Conservation (phyloP, 805 yeast genomes). For the Candida silvicultrix region DNA sequence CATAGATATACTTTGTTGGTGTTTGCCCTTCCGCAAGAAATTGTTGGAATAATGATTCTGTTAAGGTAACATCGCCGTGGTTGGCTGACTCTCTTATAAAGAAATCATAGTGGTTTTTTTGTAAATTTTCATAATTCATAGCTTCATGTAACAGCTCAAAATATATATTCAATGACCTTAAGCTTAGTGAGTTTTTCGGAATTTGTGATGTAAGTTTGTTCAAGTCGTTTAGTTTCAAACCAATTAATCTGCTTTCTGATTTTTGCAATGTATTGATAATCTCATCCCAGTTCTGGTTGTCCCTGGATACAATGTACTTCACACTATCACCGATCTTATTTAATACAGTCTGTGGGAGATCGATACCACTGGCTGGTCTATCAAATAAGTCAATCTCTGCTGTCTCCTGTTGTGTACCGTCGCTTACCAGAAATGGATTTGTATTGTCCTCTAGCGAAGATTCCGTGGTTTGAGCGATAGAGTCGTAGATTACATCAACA, state of each 20-base stretch:
- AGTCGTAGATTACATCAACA: neutral
- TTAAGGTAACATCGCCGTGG: slow-evolving; percentile 18
- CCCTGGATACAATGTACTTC: slow-evolving; percentile 31
- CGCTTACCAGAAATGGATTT: neutral
- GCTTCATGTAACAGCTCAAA: neutral
- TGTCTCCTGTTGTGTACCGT: neutral
- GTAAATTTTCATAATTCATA: neutral
- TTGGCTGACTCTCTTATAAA: slow-evolving; percentile 30
- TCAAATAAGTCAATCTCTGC: slow-evolving; percentile 13
- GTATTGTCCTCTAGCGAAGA: neutral
- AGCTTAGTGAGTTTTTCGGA: neutral
- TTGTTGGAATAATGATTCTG: slow-evolving; percentile 27
- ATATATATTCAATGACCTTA: neutral
- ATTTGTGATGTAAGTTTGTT: slow-evolving; percentile 22
- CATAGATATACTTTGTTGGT: slow-evolving; percentile 33
- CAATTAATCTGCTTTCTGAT: neutral
- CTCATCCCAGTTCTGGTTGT: slow-evolving; percentile 36
- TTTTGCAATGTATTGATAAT: slow-evolving; percentile 5
- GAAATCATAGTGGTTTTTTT: slow-evolving; percentile 19
- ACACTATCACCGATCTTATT: slow-evolving; percentile 36
- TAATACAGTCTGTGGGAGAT: slow-evolving; percentile 29
- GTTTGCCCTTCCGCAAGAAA: slow-evolving; percentile 18
- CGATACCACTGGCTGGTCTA: slow-evolving; percentile 17
- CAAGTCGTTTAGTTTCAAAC: neutral
- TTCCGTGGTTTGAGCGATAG: neutral